These are phyloP conservation scores for Xerocomus potaroensis DNA, from an alignment of 768 basidiomycete genomes.

Conservation along the genomic window DNA sequence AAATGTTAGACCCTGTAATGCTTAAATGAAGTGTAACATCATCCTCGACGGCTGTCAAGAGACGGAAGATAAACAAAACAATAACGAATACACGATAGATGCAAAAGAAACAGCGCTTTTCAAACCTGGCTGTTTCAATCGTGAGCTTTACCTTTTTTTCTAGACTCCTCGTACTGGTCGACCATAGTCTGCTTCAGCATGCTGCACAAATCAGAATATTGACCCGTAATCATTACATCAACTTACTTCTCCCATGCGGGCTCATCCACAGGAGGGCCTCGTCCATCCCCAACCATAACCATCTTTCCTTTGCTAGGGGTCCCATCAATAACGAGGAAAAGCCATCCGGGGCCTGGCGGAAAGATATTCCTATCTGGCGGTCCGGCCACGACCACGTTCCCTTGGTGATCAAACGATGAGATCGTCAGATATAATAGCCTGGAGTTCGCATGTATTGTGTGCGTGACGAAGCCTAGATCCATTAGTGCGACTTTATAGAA, in stretches of 20 bases:
- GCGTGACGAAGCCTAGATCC: slow-evolving; percentile 81
- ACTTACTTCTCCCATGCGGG: slow-evolving; percentile 56
- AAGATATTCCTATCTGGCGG: slow-evolving; percentile 65
- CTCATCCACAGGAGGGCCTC: slow-evolving; percentile 53
- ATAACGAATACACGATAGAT: background rate
- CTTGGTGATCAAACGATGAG: slow-evolving; percentile 38
- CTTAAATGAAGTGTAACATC: no score
- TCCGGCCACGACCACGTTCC: slow-evolving; percentile 52
- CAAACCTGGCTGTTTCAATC: slow-evolving; percentile 2
- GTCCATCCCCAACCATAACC: slow-evolving; percentile 67
- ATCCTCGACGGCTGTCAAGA: no score
- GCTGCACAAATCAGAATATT: slow-evolving; percentile 29
- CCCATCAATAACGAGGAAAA: slow-evolving; percentile 63
- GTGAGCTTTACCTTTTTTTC: slow-evolving; percentile 26
- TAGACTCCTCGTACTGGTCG: slow-evolving; percentile 47
- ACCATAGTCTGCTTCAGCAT: slow-evolving; percentile 44
- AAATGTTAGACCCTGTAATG: slow-evolving; percentile 5
- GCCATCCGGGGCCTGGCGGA: slow-evolving; percentile 78
- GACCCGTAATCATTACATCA: background rate
- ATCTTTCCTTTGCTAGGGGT: slow-evolving; percentile 59
- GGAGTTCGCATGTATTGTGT: slow-evolving; percentile 70
- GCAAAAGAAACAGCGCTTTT: background rate
- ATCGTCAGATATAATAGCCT: slow-evolving; percentile 66
- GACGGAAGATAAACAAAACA: background rate
- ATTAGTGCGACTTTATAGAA: slow-evolving; percentile 57